Conservation (phyloP, 768 basidiomycete species). For the Russula sp. region DNA sequence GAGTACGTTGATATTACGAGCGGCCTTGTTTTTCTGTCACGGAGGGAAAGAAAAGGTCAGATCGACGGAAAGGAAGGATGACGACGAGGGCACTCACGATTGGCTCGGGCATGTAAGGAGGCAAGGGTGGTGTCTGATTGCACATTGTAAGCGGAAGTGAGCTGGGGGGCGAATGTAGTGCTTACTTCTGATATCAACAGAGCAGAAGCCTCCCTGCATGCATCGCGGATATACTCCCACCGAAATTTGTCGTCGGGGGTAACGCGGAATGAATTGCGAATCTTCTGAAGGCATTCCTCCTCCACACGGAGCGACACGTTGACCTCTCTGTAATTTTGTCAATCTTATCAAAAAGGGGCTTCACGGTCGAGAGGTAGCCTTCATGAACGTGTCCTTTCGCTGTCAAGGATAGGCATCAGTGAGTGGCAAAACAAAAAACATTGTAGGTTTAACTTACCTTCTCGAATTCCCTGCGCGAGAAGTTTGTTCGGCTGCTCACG, state of each 20-base stretch:
- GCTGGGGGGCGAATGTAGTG: no score
- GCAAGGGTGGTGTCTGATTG: background rate
- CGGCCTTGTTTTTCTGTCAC: slow-evolving; percentile 1
- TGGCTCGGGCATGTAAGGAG: background rate
- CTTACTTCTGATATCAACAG: background rate
- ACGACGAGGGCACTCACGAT: background rate
- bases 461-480: background rate
- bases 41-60: background rate
- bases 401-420: background rate
- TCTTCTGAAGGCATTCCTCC: background rate
- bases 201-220: slow-evolving; percentile 4
- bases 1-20: slow-evolving; percentile 9
- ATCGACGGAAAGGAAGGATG: background rate
- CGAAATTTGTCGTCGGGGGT: slow-evolving; percentile 10
- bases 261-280: slow-evolving; percentile 6
- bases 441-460: background rate
- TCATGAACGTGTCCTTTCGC: background rate
- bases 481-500: background rate
- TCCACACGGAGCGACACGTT: slow-evolving; percentile 3
- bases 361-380: background rate
- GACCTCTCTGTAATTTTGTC: slow-evolving; percentile 8
- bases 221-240: slow-evolving; percentile 12
- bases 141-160: background rate
- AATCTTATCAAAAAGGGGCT: slow-evolving; percentile 6
- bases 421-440: background rate